These are phyloP conservation scores for Lasiodiplodia sp. DNA, from an alignment of 2,329 filamentous ascomycete species.

Conservation along the genomic window DNA sequence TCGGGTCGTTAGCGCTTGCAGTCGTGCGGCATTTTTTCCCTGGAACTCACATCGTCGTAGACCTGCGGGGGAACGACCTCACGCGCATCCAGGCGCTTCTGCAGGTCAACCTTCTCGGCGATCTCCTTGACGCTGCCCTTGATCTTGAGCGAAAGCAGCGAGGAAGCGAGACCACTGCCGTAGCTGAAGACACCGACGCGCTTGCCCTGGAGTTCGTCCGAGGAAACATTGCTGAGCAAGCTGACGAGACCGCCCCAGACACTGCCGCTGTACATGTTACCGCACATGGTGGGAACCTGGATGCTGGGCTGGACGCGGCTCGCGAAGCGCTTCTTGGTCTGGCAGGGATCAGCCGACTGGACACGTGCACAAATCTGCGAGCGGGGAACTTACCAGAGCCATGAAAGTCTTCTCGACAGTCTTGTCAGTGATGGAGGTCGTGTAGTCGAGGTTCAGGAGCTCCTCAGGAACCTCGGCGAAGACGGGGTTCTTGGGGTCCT, in stretches of 20 bases:
- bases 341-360: not conserved
- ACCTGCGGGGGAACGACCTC: slow-evolving; percentile 55
- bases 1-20: slow-evolving; percentile 36
- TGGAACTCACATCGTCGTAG: slow-evolving; percentile 53
- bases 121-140: slow-evolving; percentile 56
- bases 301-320: slow-evolving; percentile 58
- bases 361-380: not conserved
- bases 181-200: slow-evolving; percentile 61
- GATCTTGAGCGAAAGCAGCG: slow-evolving; percentile 59
- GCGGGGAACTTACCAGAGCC: slow-evolving; percentile 41
- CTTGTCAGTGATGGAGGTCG: slow-evolving; percentile 59
- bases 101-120: slow-evolving; percentile 56
- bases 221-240: slow-evolving; percentile 55
- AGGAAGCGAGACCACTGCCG: slow-evolving; percentile 59
- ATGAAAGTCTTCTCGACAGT: slow-evolving; percentile 62
- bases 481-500: slow-evolving; percentile 54
- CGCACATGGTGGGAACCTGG: slow-evolving; percentile 60
- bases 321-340: slow-evolving; percentile 59
- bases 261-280: slow-evolving; percentile 63
- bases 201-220: slow-evolving; percentile 57
- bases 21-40: not conserved
- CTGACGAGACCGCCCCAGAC: slow-evolving; percentile 60
- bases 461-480: slow-evolving; percentile 60
- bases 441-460: slow-evolving; percentile 55
- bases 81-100: slow-evolving; percentile 54